Base-by-base conservation (phyloP, 176 grass and related monocot species). In the Oryza coarctata region DNA sequence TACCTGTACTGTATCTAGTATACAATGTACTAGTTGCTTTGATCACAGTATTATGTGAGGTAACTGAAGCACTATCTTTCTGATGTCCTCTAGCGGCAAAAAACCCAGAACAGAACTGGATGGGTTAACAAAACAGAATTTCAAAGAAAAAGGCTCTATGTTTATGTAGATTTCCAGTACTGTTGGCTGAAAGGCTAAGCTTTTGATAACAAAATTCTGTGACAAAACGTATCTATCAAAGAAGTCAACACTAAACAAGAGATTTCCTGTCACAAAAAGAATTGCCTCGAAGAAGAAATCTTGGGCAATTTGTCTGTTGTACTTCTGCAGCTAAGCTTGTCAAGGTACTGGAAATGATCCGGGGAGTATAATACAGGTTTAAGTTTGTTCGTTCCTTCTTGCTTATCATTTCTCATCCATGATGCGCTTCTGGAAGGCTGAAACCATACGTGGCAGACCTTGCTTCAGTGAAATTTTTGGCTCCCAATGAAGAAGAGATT, bases 351-450 rank as follows among this genome's bases (percentile, higher is more conserved):
- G 72, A 79, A 76, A 62, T 34, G 55, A 41, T 82, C 71, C 9
- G 72, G 57, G 30, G 43, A 72, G 66, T 90, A 92, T 77, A 27
- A 71, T 90, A 92, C 86, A 90, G 34, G 86, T 65, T 22, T 7
- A 22, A 57, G 7, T 69, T 61, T 2, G 8, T 12, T 36, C 77
- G 20, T 33, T 27, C 40, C 3, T 55, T 55, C 50, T 55, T 25
- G 33, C 7, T 63, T 30, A 71, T 92, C 66, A 93, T 86, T 95
- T 85, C 57, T 88, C 90, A 65, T 95, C 91, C 73, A 88, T 79
- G 44, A 98, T 80, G 66, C 90, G 95, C 73, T 89, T 98, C 82
- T 93, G 92, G 55, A 98, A 98, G 80, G 94, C 90, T 0, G 92
- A 88, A 31, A 99, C 91, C 96, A 99, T 99, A 27, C 76, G 72